Base-by-base conservation (phyloP, 352 stramenopile genomes). In the Phytophthora fragariaefolia region DNA sequence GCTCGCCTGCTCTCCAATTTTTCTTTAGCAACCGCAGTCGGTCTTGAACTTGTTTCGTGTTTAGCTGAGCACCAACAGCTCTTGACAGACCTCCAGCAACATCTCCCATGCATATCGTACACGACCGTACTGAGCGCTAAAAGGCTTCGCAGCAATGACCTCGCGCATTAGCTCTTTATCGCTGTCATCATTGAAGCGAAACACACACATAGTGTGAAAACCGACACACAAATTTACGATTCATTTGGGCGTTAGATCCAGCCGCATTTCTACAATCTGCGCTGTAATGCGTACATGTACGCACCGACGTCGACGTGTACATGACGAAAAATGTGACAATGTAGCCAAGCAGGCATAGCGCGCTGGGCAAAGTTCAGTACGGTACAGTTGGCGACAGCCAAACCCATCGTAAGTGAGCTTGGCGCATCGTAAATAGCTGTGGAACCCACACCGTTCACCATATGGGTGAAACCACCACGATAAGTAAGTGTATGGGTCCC, bases 301-400 rank as follows among this genome's bases (percentile, higher is more conserved):
- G 10, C 59, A 82, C 82, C 54, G 89, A 96, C 4, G 89, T 97
- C 51, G 82, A 84, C 15, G 87, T 87, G 79, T 98, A 99, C 82
- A 98, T 96, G 69, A 77, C 83, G 74, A 87, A 98, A 17, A 87
- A 58, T 53, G 84, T 96, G 66, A 82, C 27, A 42, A 92, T 85
- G 66, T 97, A 98, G 15, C 83, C 85, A 6, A 84, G 17, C 10
- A 96, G 66, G 62, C 82, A 94, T 17, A 90, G 6, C 6, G 59
- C 65, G 50, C 82, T 91, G 30, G 76, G 72, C 32, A 65, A 71
- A n/a, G 82, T 83, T 76, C 82, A 87, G 51, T n/a, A n/a, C n/a
- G n/a, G n/a, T n/a, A n/a, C n/a, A n/a, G 24, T 43, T n/a, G 28
- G 18, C 20, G 17, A 24, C 28, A 18, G 24, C 10, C 20, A 28